phyloP scores from a whole-genome alignment of 176 grass and related monocot genomes.

The Cenchrus americanus region DNA sequence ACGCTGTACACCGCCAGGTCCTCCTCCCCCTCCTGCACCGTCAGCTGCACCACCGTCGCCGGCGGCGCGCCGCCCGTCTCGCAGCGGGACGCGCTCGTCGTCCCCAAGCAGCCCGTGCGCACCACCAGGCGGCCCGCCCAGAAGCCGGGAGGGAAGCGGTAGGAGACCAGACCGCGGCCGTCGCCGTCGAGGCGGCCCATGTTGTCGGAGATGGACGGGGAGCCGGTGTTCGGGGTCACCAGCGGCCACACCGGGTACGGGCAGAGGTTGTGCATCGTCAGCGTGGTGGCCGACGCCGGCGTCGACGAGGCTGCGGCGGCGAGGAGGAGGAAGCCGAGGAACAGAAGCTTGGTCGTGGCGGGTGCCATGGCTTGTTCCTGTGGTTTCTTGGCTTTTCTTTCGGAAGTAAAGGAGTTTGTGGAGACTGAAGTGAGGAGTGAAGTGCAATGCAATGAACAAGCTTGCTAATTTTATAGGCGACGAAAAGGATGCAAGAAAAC shows the following conservation, averaged over 20 bases:
- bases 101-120: slow-evolving; percentile 39
- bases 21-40: slow-evolving; percentile 4
- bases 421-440: not conserved
- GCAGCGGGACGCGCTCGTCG: slow-evolving; percentile 18
- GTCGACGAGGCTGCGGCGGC: not conserved
- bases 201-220: slow-evolving; percentile 57
- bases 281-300: slow-evolving; percentile 26
- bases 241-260: slow-evolving; percentile 55
- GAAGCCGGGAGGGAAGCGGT: slow-evolving; percentile 29
- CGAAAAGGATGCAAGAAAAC: not conserved
- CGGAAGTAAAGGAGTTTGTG: not conserved
- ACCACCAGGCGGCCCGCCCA: slow-evolving; percentile 50
- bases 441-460: not conserved
- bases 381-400: not conserved
- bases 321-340: not conserved
- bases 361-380: not conserved
- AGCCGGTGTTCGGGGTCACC: slow-evolving; percentile 45
- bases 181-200: slow-evolving; percentile 42
- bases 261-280: slow-evolving; percentile 56
- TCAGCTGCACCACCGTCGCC: slow-evolving; percentile 43
- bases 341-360: not conserved
- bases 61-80: slow-evolving; percentile 46
- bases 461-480: not conserved
- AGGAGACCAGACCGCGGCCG: slow-evolving; percentile 30
- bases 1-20: slow-evolving; percentile 48